phyloP scores from a whole-genome alignment of 2,329 filamentous ascomycete genomes.

The Fusarium dimerum region DNA sequence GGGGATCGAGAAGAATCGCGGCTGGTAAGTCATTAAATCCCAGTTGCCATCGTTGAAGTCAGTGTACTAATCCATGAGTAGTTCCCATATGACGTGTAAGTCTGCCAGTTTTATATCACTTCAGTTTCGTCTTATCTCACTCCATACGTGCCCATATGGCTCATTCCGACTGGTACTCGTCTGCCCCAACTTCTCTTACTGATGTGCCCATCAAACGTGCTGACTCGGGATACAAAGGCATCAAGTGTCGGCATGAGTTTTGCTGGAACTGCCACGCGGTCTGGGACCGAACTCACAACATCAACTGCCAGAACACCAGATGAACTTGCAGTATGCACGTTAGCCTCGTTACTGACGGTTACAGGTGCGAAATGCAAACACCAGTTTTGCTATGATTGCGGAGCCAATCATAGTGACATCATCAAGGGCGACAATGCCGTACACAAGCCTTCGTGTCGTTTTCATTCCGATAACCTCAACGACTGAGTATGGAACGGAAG shows the following conservation, averaged over 20 bases:
- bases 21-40: constrained; percentile 41
- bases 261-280: constrained; percentile 35
- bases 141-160: background rate
- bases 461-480: constrained; percentile 28
- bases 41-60: background rate
- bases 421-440: constrained; percentile 34
- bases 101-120: constrained; percentile 6
- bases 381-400: constrained; percentile 41
- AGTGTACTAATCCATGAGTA: constrained; percentile 29
- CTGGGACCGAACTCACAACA: constrained; percentile 25
- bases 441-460: constrained; percentile 33
- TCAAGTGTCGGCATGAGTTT: constrained; percentile 36
- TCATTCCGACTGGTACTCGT: constrained; percentile 14
- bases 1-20: constrained; percentile 42
- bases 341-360: constrained; percentile 15
- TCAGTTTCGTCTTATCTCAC: background rate
- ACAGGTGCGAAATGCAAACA: constrained; percentile 37
- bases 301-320: constrained; percentile 17
- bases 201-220: constrained; percentile 1
- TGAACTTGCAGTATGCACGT: background rate
- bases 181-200: constrained; percentile 3
- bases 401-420: constrained; percentile 35
- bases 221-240: constrained; percentile 30
- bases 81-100: constrained; percentile 46
- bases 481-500: background rate